These are phyloP conservation scores for Uronychia setigera DNA, from an alignment of 73 alveolate species.

Conservation along the genomic window DNA sequence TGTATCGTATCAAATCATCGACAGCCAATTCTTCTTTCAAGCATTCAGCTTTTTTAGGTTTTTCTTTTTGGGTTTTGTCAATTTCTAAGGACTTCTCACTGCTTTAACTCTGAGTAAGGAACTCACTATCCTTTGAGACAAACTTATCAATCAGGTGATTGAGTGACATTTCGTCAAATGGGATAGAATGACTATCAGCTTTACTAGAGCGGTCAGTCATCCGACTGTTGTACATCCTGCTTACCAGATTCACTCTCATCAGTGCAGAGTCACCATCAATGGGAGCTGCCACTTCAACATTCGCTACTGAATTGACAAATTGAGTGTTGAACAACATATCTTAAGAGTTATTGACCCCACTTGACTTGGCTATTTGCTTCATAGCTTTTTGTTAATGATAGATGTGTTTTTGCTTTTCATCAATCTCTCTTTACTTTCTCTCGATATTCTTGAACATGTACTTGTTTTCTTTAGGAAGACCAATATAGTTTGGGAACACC, in stretches of 20 bases:
- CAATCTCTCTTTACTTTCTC: constrained; percentile 75
- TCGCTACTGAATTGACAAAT: not conserved
- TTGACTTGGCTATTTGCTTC: no score
- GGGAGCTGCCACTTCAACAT: not conserved
- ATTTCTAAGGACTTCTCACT: not conserved
- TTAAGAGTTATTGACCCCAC: no score
- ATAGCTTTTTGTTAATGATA: not conserved
- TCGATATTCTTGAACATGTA: constrained; percentile 77
- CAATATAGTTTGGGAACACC: constrained; percentile 82
- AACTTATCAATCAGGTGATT: not conserved
- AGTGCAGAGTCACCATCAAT: not conserved
- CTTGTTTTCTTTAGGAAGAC: constrained; percentile 60
- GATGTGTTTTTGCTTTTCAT: constrained; percentile 33
- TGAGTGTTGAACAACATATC: not conserved
- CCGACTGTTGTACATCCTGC: not conserved
- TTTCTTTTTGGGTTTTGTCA: not conserved
- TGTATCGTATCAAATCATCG: no score
- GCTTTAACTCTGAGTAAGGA: not conserved
- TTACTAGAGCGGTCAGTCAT: not conserved
- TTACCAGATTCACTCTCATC: not conserved
- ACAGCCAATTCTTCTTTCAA: no score
- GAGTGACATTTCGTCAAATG: not conserved
- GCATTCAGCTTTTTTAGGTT: not conserved
- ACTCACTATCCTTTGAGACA: not conserved
- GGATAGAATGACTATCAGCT: not conserved